These are phyloP conservation scores for Stemphylium vesicarium DNA, from an alignment of 2,329 filamentous ascomycete species.

Conservation along the genomic window DNA sequence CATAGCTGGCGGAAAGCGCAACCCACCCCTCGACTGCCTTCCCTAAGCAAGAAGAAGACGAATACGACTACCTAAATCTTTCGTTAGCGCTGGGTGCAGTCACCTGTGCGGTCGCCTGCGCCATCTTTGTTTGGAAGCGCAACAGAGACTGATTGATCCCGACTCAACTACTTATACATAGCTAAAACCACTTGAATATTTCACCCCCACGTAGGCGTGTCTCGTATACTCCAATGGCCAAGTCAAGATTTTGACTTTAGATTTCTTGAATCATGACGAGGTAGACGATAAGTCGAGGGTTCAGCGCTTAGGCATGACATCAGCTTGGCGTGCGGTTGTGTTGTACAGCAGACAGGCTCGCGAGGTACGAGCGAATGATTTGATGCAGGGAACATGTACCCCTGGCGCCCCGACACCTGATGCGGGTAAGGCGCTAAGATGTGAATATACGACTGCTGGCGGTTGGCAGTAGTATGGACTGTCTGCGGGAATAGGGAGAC, in stretches of 20 bases:
- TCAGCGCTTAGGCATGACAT: slow-evolving; percentile 20
- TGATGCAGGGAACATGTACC: slow-evolving; percentile 10
- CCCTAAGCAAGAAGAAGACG: slow-evolving; percentile 85
- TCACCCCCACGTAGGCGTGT: no score
- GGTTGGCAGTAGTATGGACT: not conserved
- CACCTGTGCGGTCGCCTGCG: slow-evolving; percentile 64
- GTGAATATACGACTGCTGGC: slow-evolving; percentile 7
- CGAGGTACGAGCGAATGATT: slow-evolving; percentile 12
- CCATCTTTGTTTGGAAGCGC: slow-evolving; percentile 66
- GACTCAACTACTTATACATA: no score
- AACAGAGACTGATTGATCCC: slow-evolving; percentile 24
- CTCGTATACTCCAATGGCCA: not conserved
- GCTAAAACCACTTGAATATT: no score
- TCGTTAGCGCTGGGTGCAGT: slow-evolving; percentile 83
- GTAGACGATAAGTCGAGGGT: not conserved
- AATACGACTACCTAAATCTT: slow-evolving; percentile 78
- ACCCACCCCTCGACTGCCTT: slow-evolving; percentile 88
- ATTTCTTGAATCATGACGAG: not conserved
- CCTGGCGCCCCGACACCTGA: slow-evolving; percentile 10
- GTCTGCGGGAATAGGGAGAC: no score
- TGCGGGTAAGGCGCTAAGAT: slow-evolving; percentile 4
- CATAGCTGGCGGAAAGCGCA: slow-evolving; percentile 82
- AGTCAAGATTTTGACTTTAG: no score
- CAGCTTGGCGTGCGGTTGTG: slow-evolving; percentile 3
- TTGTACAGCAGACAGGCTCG: slow-evolving; percentile 4